Evolutionary conservation across 305 asterid genomes (phyloP).

Genomic region (Fraxinus angustifolia): DNA sequence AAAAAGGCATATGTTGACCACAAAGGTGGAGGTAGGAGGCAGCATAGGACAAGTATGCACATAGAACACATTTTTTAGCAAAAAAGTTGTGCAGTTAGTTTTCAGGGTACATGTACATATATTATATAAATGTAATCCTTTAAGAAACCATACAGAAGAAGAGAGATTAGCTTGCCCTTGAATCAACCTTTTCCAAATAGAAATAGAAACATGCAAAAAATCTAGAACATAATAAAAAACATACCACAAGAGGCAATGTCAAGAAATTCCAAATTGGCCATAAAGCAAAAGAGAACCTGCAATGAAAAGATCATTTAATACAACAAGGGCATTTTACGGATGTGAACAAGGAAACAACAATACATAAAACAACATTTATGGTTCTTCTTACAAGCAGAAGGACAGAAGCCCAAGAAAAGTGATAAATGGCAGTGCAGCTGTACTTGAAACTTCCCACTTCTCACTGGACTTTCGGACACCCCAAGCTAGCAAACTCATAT

Average conservation of each 20-base stretch:
- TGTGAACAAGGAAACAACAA: neutral
- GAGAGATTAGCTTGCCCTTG: neutral
- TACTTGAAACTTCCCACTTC: constrained; percentile 55
- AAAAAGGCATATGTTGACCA: neutral
- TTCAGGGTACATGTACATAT: neutral
- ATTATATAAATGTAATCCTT: neutral
- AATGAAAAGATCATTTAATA: constrained; percentile 8
- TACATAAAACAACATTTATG: neutral
- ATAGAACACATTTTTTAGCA: neutral
- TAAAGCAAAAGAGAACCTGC: constrained; percentile 52
- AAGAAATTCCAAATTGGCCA: constrained; percentile 69
- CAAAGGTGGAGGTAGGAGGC: neutral
- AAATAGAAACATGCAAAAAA: neutral
- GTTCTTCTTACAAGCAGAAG: constrained; percentile 49
- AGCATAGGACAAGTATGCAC: neutral
- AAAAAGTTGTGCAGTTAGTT: neutral
- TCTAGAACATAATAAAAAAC: constrained; percentile 16
- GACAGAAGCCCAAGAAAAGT: constrained; percentile 47
- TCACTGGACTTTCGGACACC: constrained; percentile 45
- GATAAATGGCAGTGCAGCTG: constrained; percentile 51
- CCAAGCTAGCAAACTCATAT: constrained; percentile 48
- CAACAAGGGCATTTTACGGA: neutral
- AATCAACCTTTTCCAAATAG: neutral
- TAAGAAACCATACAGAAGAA: neutral
- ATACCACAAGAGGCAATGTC: constrained; percentile 60